These are phyloP conservation scores for Lodderomyces beijingensis DNA, from an alignment of 1,139 yeast genomes.

Conservation along the genomic window DNA sequence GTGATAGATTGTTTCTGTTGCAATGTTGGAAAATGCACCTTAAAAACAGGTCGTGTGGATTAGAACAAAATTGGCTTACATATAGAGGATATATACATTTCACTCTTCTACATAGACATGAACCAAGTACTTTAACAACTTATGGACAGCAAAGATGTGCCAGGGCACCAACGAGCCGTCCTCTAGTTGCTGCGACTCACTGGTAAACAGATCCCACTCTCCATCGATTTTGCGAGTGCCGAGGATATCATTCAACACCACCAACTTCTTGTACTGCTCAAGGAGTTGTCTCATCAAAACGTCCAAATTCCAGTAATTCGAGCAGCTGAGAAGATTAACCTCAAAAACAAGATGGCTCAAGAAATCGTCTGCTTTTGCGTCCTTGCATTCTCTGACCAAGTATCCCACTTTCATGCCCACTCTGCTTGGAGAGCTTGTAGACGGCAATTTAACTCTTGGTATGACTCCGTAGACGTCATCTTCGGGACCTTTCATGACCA, in stretches of 20 bases:
- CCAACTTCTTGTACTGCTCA: slow-evolving; percentile 63
- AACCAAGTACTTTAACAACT: slow-evolving; percentile 48
- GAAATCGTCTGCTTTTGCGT: background rate
- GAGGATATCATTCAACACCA: slow-evolving; percentile 44
- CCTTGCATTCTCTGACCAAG: slow-evolving; percentile 37
- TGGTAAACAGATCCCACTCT: too few species aligned
- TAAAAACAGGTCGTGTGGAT: background rate
- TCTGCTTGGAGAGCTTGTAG: slow-evolving; percentile 67
- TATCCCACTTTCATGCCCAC: slow-evolving; percentile 72
- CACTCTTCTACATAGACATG: slow-evolving; percentile 39
- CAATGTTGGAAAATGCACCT: too few species aligned
- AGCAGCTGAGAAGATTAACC: slow-evolving; percentile 65
- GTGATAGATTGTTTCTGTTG: too few species aligned
- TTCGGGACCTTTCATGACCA: slow-evolving; percentile 44
- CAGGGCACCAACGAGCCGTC: slow-evolving; percentile 54
- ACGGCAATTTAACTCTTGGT: slow-evolving; percentile 56
- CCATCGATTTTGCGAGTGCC: slow-evolving; percentile 25
- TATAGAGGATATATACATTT: background rate
- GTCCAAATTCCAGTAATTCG: slow-evolving; percentile 53
- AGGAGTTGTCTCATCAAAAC: slow-evolving; percentile 58
- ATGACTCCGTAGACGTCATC: slow-evolving; percentile 62
- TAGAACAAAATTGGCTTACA: background rate
- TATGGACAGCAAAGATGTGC: slow-evolving; percentile 76
- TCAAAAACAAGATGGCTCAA: slow-evolving; percentile 39
- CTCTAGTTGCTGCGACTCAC: too few species aligned